These are phyloP conservation scores for Pseudogymnoascus sp. DNA, from an alignment of 2,329 filamentous ascomycete species.

Conservation along the genomic window DNA sequence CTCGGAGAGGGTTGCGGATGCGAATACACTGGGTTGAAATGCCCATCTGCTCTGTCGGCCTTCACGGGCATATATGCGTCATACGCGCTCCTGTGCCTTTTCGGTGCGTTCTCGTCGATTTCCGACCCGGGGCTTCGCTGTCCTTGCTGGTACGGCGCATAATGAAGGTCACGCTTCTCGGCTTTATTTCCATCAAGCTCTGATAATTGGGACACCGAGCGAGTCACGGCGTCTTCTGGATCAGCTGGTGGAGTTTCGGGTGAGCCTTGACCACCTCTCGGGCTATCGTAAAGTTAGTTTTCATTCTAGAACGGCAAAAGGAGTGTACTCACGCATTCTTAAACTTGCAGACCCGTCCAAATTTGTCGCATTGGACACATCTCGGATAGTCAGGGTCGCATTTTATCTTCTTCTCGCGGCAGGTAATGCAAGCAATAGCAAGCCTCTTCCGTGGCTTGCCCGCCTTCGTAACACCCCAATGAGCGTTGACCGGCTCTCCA, in stretches of 20 bases:
- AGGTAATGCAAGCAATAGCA: slow-evolving; percentile 87
- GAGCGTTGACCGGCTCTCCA: slow-evolving; percentile 78
- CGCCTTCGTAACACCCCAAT: slow-evolving; percentile 90
- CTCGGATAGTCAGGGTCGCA: slow-evolving; percentile 83
- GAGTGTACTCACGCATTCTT: slow-evolving; percentile 66
- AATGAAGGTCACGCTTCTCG: slow-evolving; percentile 22
- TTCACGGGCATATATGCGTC: slow-evolving; percentile 19
- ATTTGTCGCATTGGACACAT: slow-evolving; percentile 88
- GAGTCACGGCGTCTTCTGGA: slow-evolving; percentile 22
- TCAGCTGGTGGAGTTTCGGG: slow-evolving; percentile 29
- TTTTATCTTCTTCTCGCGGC: slow-evolving; percentile 95
- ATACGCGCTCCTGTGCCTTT: slow-evolving; percentile 26
- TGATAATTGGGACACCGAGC: slow-evolving; percentile 24
- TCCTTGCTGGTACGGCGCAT: slow-evolving; percentile 24
- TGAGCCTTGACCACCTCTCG: slow-evolving; percentile 29
- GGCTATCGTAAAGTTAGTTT: slow-evolving; percentile 32
- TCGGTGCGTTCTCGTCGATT: slow-evolving; percentile 18
- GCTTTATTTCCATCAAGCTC: slow-evolving; percentile 24
- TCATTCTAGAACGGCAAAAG: background rate
- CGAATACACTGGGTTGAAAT: background rate
- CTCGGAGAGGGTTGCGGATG: slow-evolving; percentile 9
- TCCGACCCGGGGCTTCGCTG: slow-evolving; percentile 25
- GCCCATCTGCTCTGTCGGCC: background rate
- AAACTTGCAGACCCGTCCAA: slow-evolving; percentile 75
- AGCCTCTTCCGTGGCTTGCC: slow-evolving; percentile 87